phyloP scores from a whole-genome alignment of 208 protist genomes.

The Trypanosoma boissoni region DNA sequence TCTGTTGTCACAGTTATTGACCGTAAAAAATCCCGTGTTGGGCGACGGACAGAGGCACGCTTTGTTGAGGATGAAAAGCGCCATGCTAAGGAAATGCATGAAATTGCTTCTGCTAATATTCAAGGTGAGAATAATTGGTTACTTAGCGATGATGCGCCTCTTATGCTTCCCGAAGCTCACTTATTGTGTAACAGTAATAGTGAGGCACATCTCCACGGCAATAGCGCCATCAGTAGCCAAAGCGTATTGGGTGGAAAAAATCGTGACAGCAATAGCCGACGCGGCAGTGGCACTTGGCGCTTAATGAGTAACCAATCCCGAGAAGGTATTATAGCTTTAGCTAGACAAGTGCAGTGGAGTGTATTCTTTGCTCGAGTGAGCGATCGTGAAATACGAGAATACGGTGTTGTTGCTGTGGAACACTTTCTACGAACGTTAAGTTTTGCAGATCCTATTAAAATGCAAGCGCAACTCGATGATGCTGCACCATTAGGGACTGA shows the following conservation, averaged over 20 bases:
- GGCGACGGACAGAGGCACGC: slow-evolving; percentile 32
- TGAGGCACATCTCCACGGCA: no score
- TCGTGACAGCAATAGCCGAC: no score
- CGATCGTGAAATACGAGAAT: slow-evolving; percentile 14
- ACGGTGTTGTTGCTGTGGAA: slow-evolving; percentile 21
- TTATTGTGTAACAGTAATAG: no score
- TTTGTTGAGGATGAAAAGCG: slow-evolving; percentile 24
- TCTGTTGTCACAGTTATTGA: slow-evolving; percentile 11
- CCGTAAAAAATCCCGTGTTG: slow-evolving; percentile 40
- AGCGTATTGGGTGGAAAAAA: no score
- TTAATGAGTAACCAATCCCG: background rate
- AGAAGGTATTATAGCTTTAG: slow-evolving; percentile 9
- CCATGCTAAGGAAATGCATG: background rate
- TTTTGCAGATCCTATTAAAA: slow-evolving; percentile 9
- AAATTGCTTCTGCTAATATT: background rate
- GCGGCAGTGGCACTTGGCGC: background rate
- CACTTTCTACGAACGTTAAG: slow-evolving; percentile 19
- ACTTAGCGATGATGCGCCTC: no score
- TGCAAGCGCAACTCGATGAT: slow-evolving; percentile 19
- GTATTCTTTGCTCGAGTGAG: slow-evolving; percentile 23
- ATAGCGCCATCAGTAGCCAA: no score
- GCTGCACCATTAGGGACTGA: background rate
- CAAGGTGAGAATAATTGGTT: background rate
- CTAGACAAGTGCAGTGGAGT: slow-evolving; percentile 17
- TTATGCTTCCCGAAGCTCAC: no score